Base-by-base conservation (phyloP, 78 protist genomes). In the Polysphondylium violaceum region DNA sequence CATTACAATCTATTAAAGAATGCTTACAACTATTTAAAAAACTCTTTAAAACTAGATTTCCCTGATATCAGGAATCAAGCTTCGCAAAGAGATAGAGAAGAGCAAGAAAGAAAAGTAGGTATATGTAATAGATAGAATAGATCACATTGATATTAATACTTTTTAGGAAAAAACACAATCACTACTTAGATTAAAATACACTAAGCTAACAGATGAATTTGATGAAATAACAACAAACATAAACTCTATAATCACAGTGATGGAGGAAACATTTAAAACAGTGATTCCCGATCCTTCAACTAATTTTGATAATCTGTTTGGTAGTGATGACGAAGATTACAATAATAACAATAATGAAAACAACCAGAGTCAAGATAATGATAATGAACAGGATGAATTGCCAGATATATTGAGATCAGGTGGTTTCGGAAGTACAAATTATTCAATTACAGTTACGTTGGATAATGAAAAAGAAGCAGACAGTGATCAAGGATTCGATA, bases 401-500 rank as follows among this genome's bases (percentile, higher is more conserved):
- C 31, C 59, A 14, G 71, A 83, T 40, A 83, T 83, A 43, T 56
- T 83, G 1, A 83, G 72, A 71, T 31, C 56, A 38, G 91, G 91
- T 83, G 91, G 91, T n/a, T 69, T 83, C 59, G 91, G 91, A 58
- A 83, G 63, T 69, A n/a, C 33, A n/a, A 41, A 29, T 33, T 83
- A 83, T 69, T 5, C 74, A 59, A 67, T 83, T 17, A 55, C 43
- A 4, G 79, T 83, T 27, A 55, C 77, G 41, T 17, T 83, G 3
- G 50, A 69, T 67, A 47, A 38, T 44, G 72, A 83, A 44, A 69
- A 56, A 33, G 43, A 27, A 25, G 53, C 33, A 11, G 63, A 83
- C 41, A 59, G 35, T 17, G 33, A 44, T 2, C 47, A 72, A n/a
- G 8, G 16, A 21, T 16, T 27, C 4, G 21, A 19, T 2, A 44